Base-by-base conservation (phyloP, 2,329 filamentous ascomycete species). In the Alternaria conjuncta region DNA sequence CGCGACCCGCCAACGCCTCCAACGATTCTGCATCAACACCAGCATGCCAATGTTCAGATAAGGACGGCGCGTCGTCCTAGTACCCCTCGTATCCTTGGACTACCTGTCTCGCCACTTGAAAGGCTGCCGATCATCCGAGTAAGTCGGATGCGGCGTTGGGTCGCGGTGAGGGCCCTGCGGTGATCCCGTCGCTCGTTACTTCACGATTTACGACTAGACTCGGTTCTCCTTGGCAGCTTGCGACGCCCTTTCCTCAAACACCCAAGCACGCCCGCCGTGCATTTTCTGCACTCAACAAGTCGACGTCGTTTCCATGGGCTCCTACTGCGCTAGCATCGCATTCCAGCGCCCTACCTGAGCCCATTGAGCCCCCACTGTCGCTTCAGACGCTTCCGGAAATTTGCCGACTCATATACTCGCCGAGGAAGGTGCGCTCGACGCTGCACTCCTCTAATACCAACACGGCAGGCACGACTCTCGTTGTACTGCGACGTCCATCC, bases 211-310 rank as follows among this genome's bases (percentile, higher is more conserved):
- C 45, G 47, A 64, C 49, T 64, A 55, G 65, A 56, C 53, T 66
- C 64, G 61, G 58, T 44, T 50, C 63, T 67, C 51, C 70, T 71
- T 71, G 70, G 70, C 69, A 66, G 63, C 64, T 70, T 72, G 67
- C 67, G 63, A 60, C 55, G 67, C 65, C 49, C 62, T 63, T 60
- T 57, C 61, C 66, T 50, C 49, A 53, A 59, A 44, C 58, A 53
- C 57, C 55, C 60, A 56, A 61, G 57, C 47, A 47, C 53, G 32
- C 47, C 45, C 58, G 61, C 49, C 58, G 61, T 41, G 41, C 61
- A 49, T 49, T 54, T 13, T 58, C 51, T 61, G 55, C 53, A 28
- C 49, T 59, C 60, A 56, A 49, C 56, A 55, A 30, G 15, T 51
- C 44, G 36, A n/a, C 21, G 30, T 12, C 43, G 20, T 50, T 23